Conservation (phyloP, 2,329 filamentous ascomycete species). For the Pestalotiopsis sp. region DNA sequence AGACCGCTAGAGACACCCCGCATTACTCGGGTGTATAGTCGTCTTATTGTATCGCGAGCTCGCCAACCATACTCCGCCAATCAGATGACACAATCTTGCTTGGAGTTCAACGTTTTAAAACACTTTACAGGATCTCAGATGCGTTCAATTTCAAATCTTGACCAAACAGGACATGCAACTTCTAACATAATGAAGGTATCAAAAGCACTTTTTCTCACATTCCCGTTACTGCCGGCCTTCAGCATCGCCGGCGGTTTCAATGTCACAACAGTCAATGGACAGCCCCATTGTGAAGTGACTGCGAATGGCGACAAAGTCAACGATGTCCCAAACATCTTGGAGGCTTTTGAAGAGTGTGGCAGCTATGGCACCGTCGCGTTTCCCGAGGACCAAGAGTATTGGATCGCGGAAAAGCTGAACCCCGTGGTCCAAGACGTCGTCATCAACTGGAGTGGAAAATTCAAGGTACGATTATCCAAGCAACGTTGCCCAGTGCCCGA, state of each 20-base stretch:
- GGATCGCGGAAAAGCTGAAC: slow-evolving; percentile 49
- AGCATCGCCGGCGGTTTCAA: background rate
- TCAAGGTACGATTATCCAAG: slow-evolving; percentile 29
- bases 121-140: background rate
- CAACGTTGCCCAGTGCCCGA: background rate
- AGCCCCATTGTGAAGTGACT: slow-evolving; percentile 19
- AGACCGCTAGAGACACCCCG: background rate
- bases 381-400: slow-evolving; percentile 48
- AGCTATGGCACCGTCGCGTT: slow-evolving; percentile 44
- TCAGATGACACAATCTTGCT: background rate
- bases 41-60: background rate
- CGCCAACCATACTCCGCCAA: background rate
- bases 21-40: background rate
- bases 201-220: background rate
- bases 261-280: background rate
- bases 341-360: slow-evolving; percentile 26
- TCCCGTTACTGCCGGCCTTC: background rate
- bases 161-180: background rate
- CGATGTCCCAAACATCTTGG: slow-evolving; percentile 26
- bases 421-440: slow-evolving; percentile 47
- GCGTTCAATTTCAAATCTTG: background rate
- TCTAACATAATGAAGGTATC: background rate
- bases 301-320: slow-evolving; percentile 19
- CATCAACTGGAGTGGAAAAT: slow-evolving; percentile 53
- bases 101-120: background rate